Conservation (phyloP, 78 protist species). For the Dictyostelium brefeldianum region DNA sequence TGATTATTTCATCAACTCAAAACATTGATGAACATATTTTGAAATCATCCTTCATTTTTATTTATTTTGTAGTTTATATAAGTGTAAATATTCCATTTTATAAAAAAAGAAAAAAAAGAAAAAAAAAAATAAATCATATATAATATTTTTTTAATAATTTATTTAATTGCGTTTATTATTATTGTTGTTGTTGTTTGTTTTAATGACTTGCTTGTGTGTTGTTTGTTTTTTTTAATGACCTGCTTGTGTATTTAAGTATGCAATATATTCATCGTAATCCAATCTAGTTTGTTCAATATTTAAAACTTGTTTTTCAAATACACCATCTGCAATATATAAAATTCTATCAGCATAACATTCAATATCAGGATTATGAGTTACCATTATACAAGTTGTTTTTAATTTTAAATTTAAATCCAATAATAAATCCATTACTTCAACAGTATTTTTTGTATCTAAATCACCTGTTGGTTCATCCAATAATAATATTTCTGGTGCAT, state of each 20-base stretch:
- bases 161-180: too few species aligned
- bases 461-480: constrained; percentile 98
- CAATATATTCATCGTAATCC: constrained; percentile 82
- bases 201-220: not conserved
- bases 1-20: not conserved
- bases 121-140: not conserved
- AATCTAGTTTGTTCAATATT: constrained; percentile 90
- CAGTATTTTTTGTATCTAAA: constrained; percentile 93
- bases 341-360: constrained; percentile 97
- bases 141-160: not conserved
- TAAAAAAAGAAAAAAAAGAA: too few species aligned
- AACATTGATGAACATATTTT: not conserved
- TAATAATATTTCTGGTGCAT: constrained; percentile 93
- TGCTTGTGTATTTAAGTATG: constrained; percentile 62
- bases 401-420: constrained; percentile 86
- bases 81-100: too few species aligned
- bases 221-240: constrained; percentile 30
- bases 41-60: not conserved
- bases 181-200: not conserved
- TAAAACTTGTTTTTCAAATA: constrained; percentile 84
- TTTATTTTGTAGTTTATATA: too few species aligned
- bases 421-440: constrained; percentile 95
- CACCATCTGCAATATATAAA: constrained; percentile 92
- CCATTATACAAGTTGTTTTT: constrained; percentile 95
- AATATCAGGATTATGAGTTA: constrained; percentile 96